Conservation (phyloP, 2,329 filamentous ascomycete species). For the Hymenoscyphus scutula region DNA sequence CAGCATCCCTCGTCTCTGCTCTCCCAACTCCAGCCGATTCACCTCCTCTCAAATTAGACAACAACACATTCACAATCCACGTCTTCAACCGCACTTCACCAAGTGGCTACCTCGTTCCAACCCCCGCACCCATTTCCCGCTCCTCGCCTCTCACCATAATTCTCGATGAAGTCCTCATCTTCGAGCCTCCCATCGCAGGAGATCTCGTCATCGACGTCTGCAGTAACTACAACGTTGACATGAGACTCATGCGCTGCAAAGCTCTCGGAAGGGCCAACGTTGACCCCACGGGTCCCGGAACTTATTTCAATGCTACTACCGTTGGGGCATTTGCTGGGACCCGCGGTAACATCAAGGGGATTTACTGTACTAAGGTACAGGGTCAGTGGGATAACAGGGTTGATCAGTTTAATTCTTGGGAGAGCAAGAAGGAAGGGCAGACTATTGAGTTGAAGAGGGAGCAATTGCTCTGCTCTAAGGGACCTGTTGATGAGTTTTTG, state of each 20-base stretch:
- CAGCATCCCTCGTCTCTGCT: neutral
- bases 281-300: neutral
- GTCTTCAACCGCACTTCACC: neutral
- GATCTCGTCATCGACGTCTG: neutral
- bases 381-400: neutral
- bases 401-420: neutral
- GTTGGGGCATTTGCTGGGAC: neutral
- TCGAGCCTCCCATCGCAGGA: neutral
- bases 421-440: neutral
- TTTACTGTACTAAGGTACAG: neutral
- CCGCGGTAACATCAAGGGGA: neutral
- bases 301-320: neutral
- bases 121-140: neutral
- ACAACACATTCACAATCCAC: neutral
- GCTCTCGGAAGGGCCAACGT: neutral
- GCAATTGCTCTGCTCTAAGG: neutral
- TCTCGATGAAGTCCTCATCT: neutral
- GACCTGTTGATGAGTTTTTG: neutral
- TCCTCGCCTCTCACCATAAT: neutral
- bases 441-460: neutral
- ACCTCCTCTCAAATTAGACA: neutral
- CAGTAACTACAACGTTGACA: neutral
- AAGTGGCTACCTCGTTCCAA: neutral
- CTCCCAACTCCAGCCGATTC: neutral
- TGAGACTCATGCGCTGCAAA: neutral